A percentile compares a stretch with the other conserved stretches of the same genome.
Evolutionary conservation across 2,329 filamentous ascomycete genomes (phyloP).

Genomic region (Xylariomycetidae sp.): DNA sequence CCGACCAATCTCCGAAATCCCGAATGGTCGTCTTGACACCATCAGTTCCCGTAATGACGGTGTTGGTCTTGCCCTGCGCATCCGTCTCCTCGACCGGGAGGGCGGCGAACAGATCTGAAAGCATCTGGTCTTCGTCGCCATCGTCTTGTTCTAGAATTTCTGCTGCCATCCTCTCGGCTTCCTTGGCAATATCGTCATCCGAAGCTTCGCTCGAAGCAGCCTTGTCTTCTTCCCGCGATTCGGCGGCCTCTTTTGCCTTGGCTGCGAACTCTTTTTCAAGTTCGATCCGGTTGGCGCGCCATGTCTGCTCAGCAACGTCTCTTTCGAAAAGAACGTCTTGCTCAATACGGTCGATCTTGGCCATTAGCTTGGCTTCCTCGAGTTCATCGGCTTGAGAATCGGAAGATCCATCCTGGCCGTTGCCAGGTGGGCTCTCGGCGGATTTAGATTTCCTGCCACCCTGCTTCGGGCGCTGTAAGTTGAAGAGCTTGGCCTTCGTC

Average conservation of each 20-base stretch:
- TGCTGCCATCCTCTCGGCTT: constrained; percentile 53
- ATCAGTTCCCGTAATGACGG: constrained; percentile 45
- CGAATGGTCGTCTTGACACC: constrained; percentile 57
- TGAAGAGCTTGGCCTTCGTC: constrained; percentile 63
- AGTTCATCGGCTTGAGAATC: constrained; percentile 32
- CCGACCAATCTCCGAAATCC: constrained; percentile 80
- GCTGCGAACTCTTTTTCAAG: constrained; percentile 57
- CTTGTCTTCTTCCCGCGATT: constrained; percentile 25
- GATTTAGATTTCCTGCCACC: constrained; percentile 34
- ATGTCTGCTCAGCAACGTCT: constrained; percentile 56
- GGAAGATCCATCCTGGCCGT: background rate
- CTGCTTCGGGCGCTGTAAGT: constrained; percentile 49
- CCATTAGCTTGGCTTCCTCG: constrained; percentile 59
- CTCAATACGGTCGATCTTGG: constrained; percentile 72
- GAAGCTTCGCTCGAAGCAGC: constrained; percentile 22
- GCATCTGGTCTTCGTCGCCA: constrained; percentile 45
- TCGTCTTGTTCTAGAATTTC: constrained; percentile 50
- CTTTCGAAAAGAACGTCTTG: constrained; percentile 71
- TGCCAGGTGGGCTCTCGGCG: constrained; percentile 10
- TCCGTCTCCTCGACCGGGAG: constrained; percentile 57
- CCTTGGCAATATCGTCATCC: constrained; percentile 44
- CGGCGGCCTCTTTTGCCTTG: constrained; percentile 35
- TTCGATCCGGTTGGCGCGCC: constrained; percentile 52
- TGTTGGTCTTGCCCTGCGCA: constrained; percentile 53
- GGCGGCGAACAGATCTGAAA: constrained; percentile 53